Conservation (phyloP, 2,329 filamentous ascomycete genomes). For the Colletotrichum paranaense region DNA sequence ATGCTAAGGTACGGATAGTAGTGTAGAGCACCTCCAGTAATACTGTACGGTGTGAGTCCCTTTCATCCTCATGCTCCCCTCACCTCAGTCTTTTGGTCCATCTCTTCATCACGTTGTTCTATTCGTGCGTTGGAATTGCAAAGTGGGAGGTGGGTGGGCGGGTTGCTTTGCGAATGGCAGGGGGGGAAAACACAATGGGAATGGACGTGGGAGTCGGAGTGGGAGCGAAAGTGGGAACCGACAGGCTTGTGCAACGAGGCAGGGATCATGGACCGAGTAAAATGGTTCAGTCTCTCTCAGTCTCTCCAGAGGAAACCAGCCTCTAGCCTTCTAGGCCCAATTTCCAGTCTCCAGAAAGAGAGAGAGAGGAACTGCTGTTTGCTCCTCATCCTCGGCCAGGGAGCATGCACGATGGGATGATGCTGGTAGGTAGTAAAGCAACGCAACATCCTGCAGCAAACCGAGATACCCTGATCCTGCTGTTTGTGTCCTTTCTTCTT, state of each 20-base stretch:
- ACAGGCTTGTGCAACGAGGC: conserved; percentile 35
- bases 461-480: conserved; percentile 9
- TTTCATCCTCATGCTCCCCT: not conserved
- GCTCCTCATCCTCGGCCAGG: not conserved
- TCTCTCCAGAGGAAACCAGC: not conserved
- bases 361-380: not conserved
- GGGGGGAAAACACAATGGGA: conserved; percentile 1
- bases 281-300: not conserved
- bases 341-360: not conserved
- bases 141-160: not conserved
- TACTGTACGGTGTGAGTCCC: no score
- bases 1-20: not conserved
- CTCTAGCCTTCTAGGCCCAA: not conserved
- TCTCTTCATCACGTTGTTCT: conserved; percentile 19
- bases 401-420: conserved; percentile 9
- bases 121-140: conserved; percentile 6
- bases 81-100: not conserved
- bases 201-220: conserved; percentile 22
- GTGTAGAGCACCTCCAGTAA: not conserved
- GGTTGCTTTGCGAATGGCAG: conserved; percentile 18
- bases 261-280: conserved; percentile 15
- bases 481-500: not conserved
- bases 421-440: conserved; percentile 30
- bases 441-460: conserved; percentile 12
- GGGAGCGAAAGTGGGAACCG: conserved; percentile 33